These are phyloP conservation scores for Cicer yamashitae DNA, from an alignment of 306 rosid species.

Conservation along the genomic window DNA sequence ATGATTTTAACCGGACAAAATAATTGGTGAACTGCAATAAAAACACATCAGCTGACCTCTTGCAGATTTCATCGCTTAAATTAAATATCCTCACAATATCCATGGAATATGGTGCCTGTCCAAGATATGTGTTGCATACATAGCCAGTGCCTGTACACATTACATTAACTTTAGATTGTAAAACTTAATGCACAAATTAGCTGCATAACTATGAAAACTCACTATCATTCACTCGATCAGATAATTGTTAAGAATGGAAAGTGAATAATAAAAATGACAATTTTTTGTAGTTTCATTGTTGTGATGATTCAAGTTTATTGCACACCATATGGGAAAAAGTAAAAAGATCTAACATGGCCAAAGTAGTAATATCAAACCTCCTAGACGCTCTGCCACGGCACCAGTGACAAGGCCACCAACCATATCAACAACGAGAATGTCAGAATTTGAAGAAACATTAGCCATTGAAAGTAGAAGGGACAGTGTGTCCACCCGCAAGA, in stretches of 20 bases:
- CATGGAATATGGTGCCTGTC: constrained; percentile 71
- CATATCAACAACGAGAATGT: constrained; percentile 84
- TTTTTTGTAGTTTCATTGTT: constrained; percentile 6
- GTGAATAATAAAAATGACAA: background rate
- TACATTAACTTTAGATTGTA: constrained; percentile 26
- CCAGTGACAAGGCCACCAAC: constrained; percentile 94
- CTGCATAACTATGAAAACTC: constrained; percentile 8
- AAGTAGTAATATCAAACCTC: constrained; percentile 58
- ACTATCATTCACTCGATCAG: background rate
- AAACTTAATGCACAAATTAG: constrained; percentile 23
- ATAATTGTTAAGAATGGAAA: constrained; percentile 10
- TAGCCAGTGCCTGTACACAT: constrained; percentile 70
- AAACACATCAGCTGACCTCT: constrained; percentile 59
- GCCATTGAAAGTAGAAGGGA: constrained; percentile 90
- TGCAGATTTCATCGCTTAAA: constrained; percentile 72
- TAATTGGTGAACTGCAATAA: constrained; percentile 4
- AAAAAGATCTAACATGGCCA: constrained; percentile 34
- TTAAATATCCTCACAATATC: constrained; percentile 89
- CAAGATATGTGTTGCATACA: constrained; percentile 76
- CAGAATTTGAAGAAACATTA: constrained; percentile 85
- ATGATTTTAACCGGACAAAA: constrained; percentile 18
- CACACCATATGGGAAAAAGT: background rate
- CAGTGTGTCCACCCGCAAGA: constrained; percentile 82
- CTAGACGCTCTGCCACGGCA: constrained; percentile 93
- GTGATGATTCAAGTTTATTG: background rate